Base-by-base conservation (phyloP, 352 stramenopile genomes). In the Pythium scleroteichum region DNA sequence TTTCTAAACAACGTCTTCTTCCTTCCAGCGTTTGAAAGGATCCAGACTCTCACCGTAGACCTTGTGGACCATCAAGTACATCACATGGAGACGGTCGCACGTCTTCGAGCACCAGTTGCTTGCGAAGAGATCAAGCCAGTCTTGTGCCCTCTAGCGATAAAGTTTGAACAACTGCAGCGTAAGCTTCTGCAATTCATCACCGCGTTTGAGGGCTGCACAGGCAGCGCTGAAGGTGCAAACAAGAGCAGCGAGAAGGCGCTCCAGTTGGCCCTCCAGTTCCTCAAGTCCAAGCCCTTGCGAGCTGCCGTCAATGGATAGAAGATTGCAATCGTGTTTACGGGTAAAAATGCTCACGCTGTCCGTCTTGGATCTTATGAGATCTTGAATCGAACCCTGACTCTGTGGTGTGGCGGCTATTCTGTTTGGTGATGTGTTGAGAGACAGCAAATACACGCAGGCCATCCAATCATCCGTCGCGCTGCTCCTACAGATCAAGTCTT, bases 161-260 rank as follows among this genome's bases (percentile, higher is more conserved):
- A 57, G 17, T 64, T 87, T 40, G 78, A 88, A 47, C 57, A 73
- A 29, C 56, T 90, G 9, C 80, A 90, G 56, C 65, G 58, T 24
- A 90, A 90, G 58, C 68, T 87, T 10, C 49, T 88, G 50, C 78
- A 85, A 55, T 88, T 85, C 47, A 69, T 86, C 57, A 88, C 76
- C 0, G 82, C 78, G 8, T 90, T 90, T 53, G 76, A 90, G 72
- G 78, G 80, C 9, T 90, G 76, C 53, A 75, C 72, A 5, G 72
- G 78, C 0, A 82, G 68, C 46, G 53, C 54, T 12, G 64, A 74
- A 32, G 62, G 65, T 13, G 73, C 73, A 0, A 66, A 77, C 58
- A 87, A 86, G 24, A 88, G 78, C 59, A 55, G 48, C 2, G 76
- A 88, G 26, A 84, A 90, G 51, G 72, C 76, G 7, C 59, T 88